Conservation (phyloP, 805 yeast species). For the Kodamaea kakaduensis region DNA sequence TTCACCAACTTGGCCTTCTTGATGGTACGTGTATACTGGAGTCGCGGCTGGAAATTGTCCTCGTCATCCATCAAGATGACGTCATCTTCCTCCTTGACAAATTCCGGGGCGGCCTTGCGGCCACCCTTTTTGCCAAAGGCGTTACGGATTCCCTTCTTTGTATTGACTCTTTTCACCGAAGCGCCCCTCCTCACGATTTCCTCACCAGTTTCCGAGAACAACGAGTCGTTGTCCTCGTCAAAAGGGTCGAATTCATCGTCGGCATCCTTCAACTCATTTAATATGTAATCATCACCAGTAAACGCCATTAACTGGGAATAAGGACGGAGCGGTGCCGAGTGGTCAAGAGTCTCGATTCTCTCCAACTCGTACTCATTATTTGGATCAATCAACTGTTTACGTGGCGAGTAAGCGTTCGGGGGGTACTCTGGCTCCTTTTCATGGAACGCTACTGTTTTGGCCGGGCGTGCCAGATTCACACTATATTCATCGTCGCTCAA, state of each 20-base stretch:
- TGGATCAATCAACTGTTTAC: slow-evolving; percentile 16
- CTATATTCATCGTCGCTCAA: slow-evolving; percentile 2
- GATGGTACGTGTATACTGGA: slow-evolving; percentile 39
- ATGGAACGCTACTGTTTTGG: slow-evolving; percentile 29
- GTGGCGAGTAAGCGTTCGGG: slow-evolving; percentile 24
- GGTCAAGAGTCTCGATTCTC: slow-evolving; percentile 15
- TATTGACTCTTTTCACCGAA: slow-evolving; percentile 24
- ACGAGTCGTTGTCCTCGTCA: slow-evolving; percentile 39
- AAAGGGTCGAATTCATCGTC: slow-evolving; percentile 38
- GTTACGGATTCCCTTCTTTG: slow-evolving; percentile 11
- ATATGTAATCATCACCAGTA: slow-evolving; percentile 36
- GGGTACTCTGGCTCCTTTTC: slow-evolving; percentile 32
- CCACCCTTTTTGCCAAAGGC: not conserved
- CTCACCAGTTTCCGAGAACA: slow-evolving; percentile 40
- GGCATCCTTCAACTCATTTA: slow-evolving; percentile 39
- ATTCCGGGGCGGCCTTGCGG: not conserved
- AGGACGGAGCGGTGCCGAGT: slow-evolving; percentile 18
- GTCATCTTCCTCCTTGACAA: slow-evolving; percentile 5
- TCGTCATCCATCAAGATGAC: slow-evolving; percentile 22
- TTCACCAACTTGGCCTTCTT: slow-evolving; percentile 52
- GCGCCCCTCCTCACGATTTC: slow-evolving; percentile 31
- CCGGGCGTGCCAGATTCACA: slow-evolving; percentile 7
- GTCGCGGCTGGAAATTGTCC: slow-evolving; percentile 37
- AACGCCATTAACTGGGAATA: slow-evolving; percentile 22
- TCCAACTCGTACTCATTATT: slow-evolving; percentile 20